Base-by-base conservation (phyloP, 2,329 filamentous ascomycete species). In the Rhinocladiella mackenziei region DNA sequence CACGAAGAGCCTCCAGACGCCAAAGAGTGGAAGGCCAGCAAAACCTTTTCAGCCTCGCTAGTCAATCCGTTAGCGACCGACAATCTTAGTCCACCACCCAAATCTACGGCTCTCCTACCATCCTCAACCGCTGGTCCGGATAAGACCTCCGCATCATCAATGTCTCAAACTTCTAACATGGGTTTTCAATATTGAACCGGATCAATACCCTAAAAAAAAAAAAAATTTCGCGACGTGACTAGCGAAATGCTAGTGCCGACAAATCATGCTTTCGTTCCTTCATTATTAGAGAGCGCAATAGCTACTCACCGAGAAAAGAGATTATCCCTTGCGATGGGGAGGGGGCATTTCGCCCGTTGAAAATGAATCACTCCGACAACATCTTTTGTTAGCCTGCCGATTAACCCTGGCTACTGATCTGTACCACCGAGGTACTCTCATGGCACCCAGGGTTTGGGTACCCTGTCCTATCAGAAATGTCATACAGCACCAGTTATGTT, bases 101-200 rank as follows among this genome's bases (percentile, higher is more conserved):
- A n/a, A n/a, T n/a, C n/a, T n/a, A n/a, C n/a, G n/a, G 34, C 49
- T 15, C 39, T 56, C 17, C 64, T 62, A 1, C 65, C 66, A 0
- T 57, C 59, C 5, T 67, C 67, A 2, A 67, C 65, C 1, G 51
- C 67, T n/a, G 51, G 70, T 19, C 57, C 69, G 10, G 61, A 70
- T 44, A 51, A 60, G 55, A 61, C 5, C 51, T 68, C 10, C 56
- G 50, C n/a, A 54, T 70, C n/a, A 26, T 65, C 14, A 58, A 71
- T 38, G 64, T 69, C 3, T 76, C 73, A 3, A 60, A 69, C 23
- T 70, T 67, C 48, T 68, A 70, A 54, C 53, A 66, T 15, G 43
- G 53, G 4, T 50, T 67, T 15, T 67, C 33, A 48, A 60, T 13
- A 44, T 58, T 28, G 39, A 56, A 13, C 62, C 65, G 33, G 60